A percentile compares a stretch with the other conserved stretches of the same genome.
Conservation (phyloP, 2,329 filamentous ascomycete genomes). For the Ophiostoma sp. region DNA sequence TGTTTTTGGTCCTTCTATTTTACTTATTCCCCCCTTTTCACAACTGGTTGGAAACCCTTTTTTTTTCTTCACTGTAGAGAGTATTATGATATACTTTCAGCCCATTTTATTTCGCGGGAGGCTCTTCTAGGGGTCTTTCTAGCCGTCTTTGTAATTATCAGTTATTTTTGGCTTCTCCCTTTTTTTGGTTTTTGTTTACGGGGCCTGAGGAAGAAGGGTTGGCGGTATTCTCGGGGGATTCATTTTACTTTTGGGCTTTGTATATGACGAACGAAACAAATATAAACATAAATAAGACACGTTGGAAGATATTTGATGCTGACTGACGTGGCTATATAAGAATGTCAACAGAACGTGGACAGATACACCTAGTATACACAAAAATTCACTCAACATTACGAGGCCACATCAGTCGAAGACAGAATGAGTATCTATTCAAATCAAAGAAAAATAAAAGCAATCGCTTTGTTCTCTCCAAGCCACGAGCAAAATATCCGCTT, state of each 20-base stretch:
- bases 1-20: neutral
- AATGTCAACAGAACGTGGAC: too few relatives aligned
- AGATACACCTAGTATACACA: too few relatives aligned
- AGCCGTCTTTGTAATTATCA: neutral
- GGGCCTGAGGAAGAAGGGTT: neutral
- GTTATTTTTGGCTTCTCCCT: neutral
- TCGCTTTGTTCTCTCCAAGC: neutral
- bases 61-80: neutral
- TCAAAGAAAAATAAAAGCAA: neutral
- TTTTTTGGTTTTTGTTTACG: slow-evolving; percentile 6
- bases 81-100: neutral
- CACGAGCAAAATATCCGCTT: neutral
- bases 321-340: too few relatives aligned
- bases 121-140: neutral
- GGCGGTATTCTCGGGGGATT: neutral
- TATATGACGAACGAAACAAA: slow-evolving; percentile 16
- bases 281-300: neutral
- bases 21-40: neutral
- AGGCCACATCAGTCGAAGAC: neutral
- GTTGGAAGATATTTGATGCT: too few relatives aligned
- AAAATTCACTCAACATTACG: neutral
- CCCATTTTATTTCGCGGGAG: neutral
- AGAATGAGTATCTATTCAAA: neutral
- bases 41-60: slow-evolving; percentile 20
- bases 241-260: slow-evolving; percentile 9